Evolutionary conservation across 306 rosid species (phyloP).

Genomic region (Fragaria vesca): DNA sequence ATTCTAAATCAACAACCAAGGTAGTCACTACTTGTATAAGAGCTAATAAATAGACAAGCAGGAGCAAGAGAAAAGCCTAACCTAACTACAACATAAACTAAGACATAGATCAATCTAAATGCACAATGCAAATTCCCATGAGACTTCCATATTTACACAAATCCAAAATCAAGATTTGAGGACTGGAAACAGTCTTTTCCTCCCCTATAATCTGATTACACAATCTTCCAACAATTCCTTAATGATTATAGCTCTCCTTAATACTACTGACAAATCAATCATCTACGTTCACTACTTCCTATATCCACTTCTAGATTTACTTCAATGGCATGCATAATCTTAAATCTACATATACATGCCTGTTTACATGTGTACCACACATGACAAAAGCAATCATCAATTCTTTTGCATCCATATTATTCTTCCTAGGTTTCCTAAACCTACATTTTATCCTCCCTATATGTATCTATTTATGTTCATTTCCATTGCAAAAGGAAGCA

Average conservation of each 20-base stretch:
- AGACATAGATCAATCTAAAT: neutral
- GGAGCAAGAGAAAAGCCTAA: neutral
- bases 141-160: neutral
- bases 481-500: neutral
- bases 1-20: constrained; percentile 20
- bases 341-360: neutral
- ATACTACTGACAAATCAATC: constrained; percentile 2
- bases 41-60: constrained; percentile 12
- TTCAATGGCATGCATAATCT: neutral
- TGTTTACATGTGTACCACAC: neutral
- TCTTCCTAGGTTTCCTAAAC: neutral
- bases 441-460: neutral
- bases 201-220: neutral
- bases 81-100: neutral
- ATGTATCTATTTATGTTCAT: neutral
- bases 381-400: neutral
- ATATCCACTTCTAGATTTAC: neutral
- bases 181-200: neutral
- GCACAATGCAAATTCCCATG: neutral
- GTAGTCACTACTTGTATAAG: constrained; percentile 13
- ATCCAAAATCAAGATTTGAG: neutral
- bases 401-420: neutral
- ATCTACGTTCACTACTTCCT: constrained; percentile 20
- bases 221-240: neutral
- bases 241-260: neutral